Evolutionary conservation across 2,329 filamentous ascomycete species (phyloP).

Genomic region (Ophiostoma sp.): DNA sequence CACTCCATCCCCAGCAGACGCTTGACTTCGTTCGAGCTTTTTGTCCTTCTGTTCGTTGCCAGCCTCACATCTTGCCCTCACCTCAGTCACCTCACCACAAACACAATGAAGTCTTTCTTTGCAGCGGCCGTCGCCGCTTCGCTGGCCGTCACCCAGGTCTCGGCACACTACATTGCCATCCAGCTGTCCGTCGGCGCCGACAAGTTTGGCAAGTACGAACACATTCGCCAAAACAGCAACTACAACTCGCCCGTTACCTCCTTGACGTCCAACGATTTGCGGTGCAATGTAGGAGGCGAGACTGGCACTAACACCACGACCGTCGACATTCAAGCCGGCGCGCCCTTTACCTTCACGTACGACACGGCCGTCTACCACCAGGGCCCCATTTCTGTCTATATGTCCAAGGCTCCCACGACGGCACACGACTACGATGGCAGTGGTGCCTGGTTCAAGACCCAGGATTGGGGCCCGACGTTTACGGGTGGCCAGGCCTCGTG

Average conservation of each 20-base stretch:
- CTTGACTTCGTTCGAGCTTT: background rate
- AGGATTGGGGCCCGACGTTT: constrained; percentile 40
- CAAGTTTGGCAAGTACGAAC: constrained; percentile 40
- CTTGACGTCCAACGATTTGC: constrained; percentile 43
- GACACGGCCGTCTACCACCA: constrained; percentile 47
- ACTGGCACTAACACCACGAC: constrained; percentile 40
- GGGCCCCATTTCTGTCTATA: constrained; percentile 45
- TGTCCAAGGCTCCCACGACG: constrained; percentile 43
- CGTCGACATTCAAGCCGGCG: constrained; percentile 40
- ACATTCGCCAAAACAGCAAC: constrained; percentile 50
- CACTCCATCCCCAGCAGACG: background rate
- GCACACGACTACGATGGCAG: constrained; percentile 42
- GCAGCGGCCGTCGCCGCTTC: constrained; percentile 37
- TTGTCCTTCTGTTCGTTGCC: background rate
- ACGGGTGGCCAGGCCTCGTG: constrained; percentile 38
- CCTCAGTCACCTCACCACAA: background rate
- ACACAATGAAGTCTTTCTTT: constrained; percentile 40
- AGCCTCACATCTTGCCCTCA: background rate
- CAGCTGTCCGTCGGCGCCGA: constrained; percentile 39
- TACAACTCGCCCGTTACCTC: constrained; percentile 50
- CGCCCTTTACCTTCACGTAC: constrained; percentile 42
- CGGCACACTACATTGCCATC: constrained; percentile 47
- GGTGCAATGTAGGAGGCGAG: constrained; percentile 45
- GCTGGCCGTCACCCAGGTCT: constrained; percentile 38
- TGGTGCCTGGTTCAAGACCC: constrained; percentile 47